These are phyloP conservation scores for Gastrolobium villosum DNA, from an alignment of 306 rosid genomes.

Conservation along the genomic window DNA sequence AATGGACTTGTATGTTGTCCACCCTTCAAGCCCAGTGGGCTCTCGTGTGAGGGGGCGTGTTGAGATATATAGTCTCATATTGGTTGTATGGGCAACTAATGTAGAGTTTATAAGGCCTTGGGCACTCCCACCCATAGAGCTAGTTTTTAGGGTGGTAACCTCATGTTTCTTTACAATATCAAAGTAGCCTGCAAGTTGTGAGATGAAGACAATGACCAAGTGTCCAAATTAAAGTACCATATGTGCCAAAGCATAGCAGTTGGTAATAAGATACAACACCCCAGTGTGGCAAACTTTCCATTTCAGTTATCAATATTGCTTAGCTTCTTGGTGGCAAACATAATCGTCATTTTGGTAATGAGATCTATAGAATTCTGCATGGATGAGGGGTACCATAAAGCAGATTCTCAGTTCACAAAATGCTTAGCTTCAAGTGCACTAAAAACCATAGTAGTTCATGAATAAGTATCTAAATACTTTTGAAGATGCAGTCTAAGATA, in stretches of 20 bases:
- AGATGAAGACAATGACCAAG: neutral
- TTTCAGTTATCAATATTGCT: neutral
- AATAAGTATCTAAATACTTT: neutral
- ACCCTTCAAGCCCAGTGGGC: too few relatives aligned
- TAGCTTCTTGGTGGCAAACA: neutral
- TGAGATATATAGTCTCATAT: too few relatives aligned
- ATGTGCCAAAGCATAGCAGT: slow-evolving; percentile 39
- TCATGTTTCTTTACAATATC: too few relatives aligned
- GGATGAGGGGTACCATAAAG: slow-evolving; percentile 11
- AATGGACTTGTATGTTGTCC: too few relatives aligned
- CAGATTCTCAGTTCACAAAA: slow-evolving; percentile 37
- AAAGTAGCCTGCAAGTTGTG: neutral
- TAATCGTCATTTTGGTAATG: neutral
- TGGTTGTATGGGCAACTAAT: too few relatives aligned
- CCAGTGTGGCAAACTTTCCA: slow-evolving; percentile 37
- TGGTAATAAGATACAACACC: slow-evolving; percentile 4
- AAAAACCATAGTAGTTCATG: neutral
- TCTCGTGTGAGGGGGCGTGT: too few relatives aligned
- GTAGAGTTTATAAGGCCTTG: too few relatives aligned
- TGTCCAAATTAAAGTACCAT: slow-evolving; percentile 26
- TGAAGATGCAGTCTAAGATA: neutral
- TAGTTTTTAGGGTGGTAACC: too few relatives aligned
- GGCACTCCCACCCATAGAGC: too few relatives aligned
- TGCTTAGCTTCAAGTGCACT: slow-evolving; percentile 39
- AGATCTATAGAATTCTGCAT: neutral